Evolutionary conservation across 2,329 filamentous ascomycete genomes (phyloP).

Genomic region (Xylariaceae sp.): DNA sequence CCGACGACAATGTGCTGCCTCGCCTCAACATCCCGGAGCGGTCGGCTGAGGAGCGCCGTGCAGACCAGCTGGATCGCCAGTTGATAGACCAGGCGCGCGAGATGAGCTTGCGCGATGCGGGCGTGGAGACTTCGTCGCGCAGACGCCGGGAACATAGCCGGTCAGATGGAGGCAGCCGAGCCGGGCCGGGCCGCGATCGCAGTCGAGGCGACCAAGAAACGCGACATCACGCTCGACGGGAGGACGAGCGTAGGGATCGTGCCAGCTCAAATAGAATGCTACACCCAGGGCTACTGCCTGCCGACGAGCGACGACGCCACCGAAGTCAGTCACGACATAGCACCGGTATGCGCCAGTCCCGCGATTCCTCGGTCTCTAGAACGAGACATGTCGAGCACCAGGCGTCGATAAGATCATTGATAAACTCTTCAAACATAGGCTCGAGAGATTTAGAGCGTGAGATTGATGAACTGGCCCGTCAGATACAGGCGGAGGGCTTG

Average conservation of each 20-base stretch:
- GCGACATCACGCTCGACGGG: constrained; percentile 26
- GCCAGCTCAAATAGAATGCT: constrained; percentile 35
- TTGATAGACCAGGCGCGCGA: constrained; percentile 66
- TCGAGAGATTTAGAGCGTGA: constrained; percentile 77
- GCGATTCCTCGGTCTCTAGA: constrained; percentile 35
- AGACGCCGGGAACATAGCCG: constrained; percentile 29
- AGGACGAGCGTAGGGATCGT: constrained; percentile 29
- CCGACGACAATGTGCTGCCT: constrained; percentile 75
- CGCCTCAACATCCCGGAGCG: constrained; percentile 47
- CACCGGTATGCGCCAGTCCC: constrained; percentile 38
- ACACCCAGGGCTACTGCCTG: constrained; percentile 33
- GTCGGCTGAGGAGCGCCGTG: constrained; percentile 47
- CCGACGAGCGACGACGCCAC: constrained; percentile 34
- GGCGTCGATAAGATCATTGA: constrained; percentile 76
- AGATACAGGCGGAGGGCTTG: constrained; percentile 82
- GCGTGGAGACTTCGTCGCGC: constrained; percentile 39
- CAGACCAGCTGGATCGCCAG: constrained; percentile 62
- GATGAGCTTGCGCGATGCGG: constrained; percentile 65
- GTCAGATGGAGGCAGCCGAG: constrained; percentile 26
- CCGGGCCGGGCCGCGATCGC: constrained; percentile 31
- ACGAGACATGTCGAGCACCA: constrained; percentile 75
- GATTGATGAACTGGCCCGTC: constrained; percentile 82
- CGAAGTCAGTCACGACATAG: constrained; percentile 43
- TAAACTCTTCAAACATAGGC: constrained; percentile 73
- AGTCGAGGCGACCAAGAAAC: constrained; percentile 27